These are phyloP conservation scores for Skeletonema grethae DNA, from an alignment of 108 stramenopile species.

Conservation along the genomic window DNA sequence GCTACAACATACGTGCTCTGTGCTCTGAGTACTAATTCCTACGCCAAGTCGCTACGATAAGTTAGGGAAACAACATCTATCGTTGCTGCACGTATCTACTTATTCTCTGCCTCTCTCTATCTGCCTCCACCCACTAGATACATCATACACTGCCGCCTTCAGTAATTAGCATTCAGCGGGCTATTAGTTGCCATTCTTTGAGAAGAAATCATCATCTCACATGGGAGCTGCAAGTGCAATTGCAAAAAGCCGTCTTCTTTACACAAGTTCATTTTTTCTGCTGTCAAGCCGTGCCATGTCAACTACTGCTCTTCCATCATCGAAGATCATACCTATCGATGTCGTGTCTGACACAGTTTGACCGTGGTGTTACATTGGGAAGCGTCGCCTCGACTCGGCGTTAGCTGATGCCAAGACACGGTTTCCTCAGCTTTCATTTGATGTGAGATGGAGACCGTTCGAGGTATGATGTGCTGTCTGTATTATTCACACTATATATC, in stretches of 20 bases:
- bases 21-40: too few species aligned
- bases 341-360: constrained; percentile 51
- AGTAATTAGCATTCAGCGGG: too few species aligned
- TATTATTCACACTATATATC: too few species aligned
- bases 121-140: too few species aligned
- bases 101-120: too few species aligned
- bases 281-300: background rate
- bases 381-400: constrained; percentile 44
- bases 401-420: constrained; percentile 16
- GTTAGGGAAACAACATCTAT: too few species aligned
- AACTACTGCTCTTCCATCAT: background rate
- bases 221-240: background rate
- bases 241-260: background rate
- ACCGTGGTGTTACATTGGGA: constrained; percentile 54
- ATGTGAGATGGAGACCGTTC: constrained; percentile 49
- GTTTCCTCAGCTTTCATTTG: constrained; percentile 35
- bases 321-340: constrained; percentile 30
- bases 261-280: background rate
- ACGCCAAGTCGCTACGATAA: too few species aligned
- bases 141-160: too few species aligned
- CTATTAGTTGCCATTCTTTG: too few species aligned
- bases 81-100: too few species aligned
- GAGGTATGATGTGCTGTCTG: background rate
- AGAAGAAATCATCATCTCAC: background rate
- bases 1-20: too few species aligned